Evolutionary conservation across 2,329 filamentous ascomycete genomes (phyloP).

Genomic region (Fragosphaeria purpurea): DNA sequence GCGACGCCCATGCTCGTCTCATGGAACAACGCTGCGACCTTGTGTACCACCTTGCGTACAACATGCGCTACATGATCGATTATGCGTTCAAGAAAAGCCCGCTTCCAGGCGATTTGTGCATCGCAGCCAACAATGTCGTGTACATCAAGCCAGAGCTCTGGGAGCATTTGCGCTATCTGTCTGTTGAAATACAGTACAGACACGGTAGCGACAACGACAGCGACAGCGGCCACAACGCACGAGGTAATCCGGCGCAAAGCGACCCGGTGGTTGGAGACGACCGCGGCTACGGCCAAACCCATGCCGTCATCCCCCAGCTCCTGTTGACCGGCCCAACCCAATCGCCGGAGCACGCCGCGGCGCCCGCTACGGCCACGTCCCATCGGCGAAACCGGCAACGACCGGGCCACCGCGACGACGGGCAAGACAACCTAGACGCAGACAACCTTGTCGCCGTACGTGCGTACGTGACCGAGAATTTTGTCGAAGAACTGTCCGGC

Average conservation of each 20-base stretch:
- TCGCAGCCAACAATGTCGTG: neutral
- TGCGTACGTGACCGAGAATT: neutral
- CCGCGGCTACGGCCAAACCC: no score
- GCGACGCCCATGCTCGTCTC: neutral
- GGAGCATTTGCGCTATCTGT: neutral
- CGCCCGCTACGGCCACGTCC: no score
- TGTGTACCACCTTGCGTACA: conserved; percentile 2
- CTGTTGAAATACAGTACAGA: no score
- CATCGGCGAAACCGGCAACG: no score
- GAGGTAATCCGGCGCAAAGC: neutral
- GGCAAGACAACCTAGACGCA: neutral
- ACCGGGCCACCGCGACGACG: neutral
- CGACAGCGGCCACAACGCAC: neutral
- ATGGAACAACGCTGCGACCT: neutral
- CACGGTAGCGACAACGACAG: neutral
- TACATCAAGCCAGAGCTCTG: neutral
- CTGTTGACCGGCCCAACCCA: no score
- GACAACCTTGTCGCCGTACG: neutral
- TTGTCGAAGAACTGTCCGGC: neutral
- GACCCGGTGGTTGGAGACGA: no score
- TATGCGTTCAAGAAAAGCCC: neutral
- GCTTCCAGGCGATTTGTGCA: neutral
- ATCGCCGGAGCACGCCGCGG: no score
- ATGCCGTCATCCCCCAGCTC: no score
- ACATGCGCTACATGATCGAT: neutral